Evolutionary conservation across 805 yeast species (phyloP), one percentile per base, ranked within the genome.

Genomic region (Millerozyma miso): DNA sequence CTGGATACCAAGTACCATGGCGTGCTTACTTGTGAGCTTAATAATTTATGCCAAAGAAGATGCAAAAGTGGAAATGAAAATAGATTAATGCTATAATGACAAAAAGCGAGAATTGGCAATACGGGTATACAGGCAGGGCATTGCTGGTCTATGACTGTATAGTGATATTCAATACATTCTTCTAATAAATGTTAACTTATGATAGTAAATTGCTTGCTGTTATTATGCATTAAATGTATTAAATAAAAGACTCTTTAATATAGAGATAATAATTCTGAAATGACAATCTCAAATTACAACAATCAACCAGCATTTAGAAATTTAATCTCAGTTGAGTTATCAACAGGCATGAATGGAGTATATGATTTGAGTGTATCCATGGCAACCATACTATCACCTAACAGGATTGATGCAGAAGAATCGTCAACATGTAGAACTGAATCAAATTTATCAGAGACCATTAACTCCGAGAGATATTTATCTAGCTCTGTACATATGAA

Each of bases 401-500:
- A 23, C 29, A 23, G 29, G 10, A 23, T 23, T 7, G 29, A 23
- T 23, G 29, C 29, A 23, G 29, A 23, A 7, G 29, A 23, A 23
- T 23, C 29, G 10, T 23, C 29, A 23, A 10, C 29, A 37, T 47
- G 43, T 16, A 48, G 31, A 18, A 38, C 39, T 19, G 31, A 29
- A 42, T 50, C 50, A 44, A 59, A 55, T 31, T 54, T 58, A 43
- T 63, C 69, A 26, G 51, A 40, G 33, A 60, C 65, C 35, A 64
- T 60, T 38, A 62, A 56, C 5, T 51, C 52, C 40, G 53, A 54
- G 45, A 73, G 55, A 45, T 66, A 76, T 4, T 46, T 41, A 48
- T 73, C 77, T 53, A 74, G 74, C 50, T 76, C 81, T 12, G 67
- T 65, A 17, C 77, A 73, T 34, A 67, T 57, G 3, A 44, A 26